Conservation (phyloP, 169 alveolate species). For the Plasmodium gonderi region DNA sequence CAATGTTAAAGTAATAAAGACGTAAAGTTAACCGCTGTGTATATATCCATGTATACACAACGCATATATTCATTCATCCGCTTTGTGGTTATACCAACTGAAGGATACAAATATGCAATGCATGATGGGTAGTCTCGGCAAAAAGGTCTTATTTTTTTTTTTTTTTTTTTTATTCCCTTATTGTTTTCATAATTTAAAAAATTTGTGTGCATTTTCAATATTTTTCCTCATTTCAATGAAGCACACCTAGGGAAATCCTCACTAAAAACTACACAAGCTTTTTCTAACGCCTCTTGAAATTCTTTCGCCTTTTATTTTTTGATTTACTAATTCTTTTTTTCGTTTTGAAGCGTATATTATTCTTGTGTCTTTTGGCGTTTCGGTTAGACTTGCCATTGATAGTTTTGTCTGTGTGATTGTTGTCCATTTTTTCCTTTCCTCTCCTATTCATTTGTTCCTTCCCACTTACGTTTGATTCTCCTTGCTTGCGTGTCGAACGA, state of each 20-base stretch:
- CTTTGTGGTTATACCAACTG: too few relatives aligned
- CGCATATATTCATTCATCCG: neutral
- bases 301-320: constrained; percentile 7
- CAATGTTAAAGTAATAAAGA: too few relatives aligned
- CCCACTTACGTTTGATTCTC: neutral
- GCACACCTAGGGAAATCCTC: too few relatives aligned
- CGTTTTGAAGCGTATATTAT: neutral
- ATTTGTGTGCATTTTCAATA: too few relatives aligned
- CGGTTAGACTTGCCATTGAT: neutral
- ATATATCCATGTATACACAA: too few relatives aligned
- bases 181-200: too few relatives aligned
- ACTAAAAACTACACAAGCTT: too few relatives aligned
- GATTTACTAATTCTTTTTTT: neutral
- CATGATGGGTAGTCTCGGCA: too few relatives aligned
- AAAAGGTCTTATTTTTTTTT: too few relatives aligned
- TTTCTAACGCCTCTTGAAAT: constrained; percentile 19
- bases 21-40: too few relatives aligned
- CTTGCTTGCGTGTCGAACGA: neutral
- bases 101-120: too few relatives aligned
- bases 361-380: neutral
- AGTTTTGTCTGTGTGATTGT: neutral
- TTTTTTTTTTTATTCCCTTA: neutral
- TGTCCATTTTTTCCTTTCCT: neutral
- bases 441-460: neutral
- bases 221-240: too few relatives aligned